Evolutionary conservation across 306 rosid species (phyloP).

Genomic region (Carpinus fangiana): DNA sequence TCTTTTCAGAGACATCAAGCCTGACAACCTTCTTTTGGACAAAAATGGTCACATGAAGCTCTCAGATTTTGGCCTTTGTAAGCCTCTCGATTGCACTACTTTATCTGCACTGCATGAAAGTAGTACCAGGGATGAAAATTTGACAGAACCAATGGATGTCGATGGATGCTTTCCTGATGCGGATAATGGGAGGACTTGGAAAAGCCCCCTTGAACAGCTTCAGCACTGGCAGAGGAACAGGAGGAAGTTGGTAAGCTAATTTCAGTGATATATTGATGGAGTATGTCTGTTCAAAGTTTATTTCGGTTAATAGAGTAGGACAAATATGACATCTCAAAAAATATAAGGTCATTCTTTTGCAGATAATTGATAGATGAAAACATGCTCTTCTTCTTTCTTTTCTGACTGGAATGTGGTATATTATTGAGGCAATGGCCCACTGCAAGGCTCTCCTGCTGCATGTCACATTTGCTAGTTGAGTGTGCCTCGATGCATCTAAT

Average conservation of each 20-base stretch:
- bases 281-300: constrained; percentile 15
- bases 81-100: constrained; percentile 90
- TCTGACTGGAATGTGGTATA: neutral
- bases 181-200: constrained; percentile 79
- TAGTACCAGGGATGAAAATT: constrained; percentile 70
- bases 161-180: constrained; percentile 63
- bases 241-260: constrained; percentile 84
- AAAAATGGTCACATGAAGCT: constrained; percentile 98
- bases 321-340: constrained; percentile 11
- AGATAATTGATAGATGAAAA: neutral
- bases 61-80: constrained; percentile 98
- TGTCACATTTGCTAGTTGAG: neutral
- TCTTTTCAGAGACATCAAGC: constrained; percentile 87
- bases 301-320: constrained; percentile 11
- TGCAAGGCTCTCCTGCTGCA: neutral
- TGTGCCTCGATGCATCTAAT: neutral
- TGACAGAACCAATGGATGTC: constrained; percentile 87
- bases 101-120: constrained; percentile 91
- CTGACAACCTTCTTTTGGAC: constrained; percentile 94
- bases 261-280: constrained; percentile 22
- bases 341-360: constrained; percentile 9
- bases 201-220: constrained; percentile 90
- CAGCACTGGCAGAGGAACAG: constrained; percentile 99
- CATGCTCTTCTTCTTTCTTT: neutral
- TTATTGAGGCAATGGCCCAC: neutral